Conservation (phyloP, 129 eudicot species). For the Arctium lappa region DNA sequence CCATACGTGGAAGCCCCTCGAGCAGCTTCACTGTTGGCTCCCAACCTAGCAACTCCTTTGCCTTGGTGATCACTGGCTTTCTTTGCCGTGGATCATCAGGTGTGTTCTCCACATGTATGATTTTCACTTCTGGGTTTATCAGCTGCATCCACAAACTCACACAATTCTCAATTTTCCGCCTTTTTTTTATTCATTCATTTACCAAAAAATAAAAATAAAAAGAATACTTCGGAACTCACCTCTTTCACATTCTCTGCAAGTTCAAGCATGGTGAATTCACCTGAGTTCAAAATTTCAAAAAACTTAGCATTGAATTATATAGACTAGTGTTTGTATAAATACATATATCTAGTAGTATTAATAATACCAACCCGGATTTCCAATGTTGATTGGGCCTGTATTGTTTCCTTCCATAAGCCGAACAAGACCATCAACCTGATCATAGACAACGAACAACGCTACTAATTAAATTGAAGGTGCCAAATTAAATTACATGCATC, state of each 20-base stretch:
- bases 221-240: constrained; percentile 38
- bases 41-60: constrained; percentile 79
- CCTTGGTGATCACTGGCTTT: constrained; percentile 81
- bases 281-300: constrained; percentile 20
- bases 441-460: not conserved
- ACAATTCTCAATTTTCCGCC: not conserved
- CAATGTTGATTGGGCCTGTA: constrained; percentile 94
- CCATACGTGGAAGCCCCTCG: constrained; percentile 88
- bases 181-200: not conserved
- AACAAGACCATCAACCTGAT: constrained; percentile 93
- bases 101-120: constrained; percentile 74
- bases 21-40: constrained; percentile 72
- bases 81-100: constrained; percentile 94
- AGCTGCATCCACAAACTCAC: constrained; percentile 39
- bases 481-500: not conserved
- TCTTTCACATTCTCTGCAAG: constrained; percentile 90
- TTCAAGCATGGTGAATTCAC: constrained; percentile 84
- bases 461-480: constrained; percentile 8
- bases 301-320: not conserved
- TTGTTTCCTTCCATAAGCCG: constrained; percentile 92
- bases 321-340: not conserved
- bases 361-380: constrained; percentile 71
- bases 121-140: constrained; percentile 76
- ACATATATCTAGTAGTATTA: not conserved
- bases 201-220: not conserved